A percentile compares a stretch with the other conserved stretches of the same genome.
These are phyloP conservation scores for Yamadazyma scolyti DNA, from an alignment of 805 yeast genomes.

Conservation along the genomic window DNA sequence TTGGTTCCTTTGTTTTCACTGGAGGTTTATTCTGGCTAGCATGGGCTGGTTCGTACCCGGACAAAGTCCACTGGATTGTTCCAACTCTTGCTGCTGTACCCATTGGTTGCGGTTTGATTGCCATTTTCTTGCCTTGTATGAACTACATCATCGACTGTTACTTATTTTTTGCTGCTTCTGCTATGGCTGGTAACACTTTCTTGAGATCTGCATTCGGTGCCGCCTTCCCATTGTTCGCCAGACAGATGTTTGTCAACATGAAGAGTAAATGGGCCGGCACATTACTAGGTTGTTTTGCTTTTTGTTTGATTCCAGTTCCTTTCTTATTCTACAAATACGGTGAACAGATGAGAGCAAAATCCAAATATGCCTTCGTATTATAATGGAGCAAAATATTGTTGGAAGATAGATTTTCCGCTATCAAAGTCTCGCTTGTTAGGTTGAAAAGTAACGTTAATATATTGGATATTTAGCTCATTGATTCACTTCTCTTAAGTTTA, in stretches of 20 bases:
- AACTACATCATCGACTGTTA: slow-evolving; percentile 60
- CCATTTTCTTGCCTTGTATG: slow-evolving; percentile 53
- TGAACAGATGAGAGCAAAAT: slow-evolving; percentile 16
- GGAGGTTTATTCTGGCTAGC: slow-evolving; percentile 79
- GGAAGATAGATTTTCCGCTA: too few relatives aligned
- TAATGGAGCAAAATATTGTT: too few relatives aligned
- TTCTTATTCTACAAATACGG: slow-evolving; percentile 50
- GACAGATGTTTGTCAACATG: slow-evolving; percentile 45
- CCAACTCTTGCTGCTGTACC: slow-evolving; percentile 41
- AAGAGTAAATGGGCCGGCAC: slow-evolving; percentile 53
- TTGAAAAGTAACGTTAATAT: background rate
- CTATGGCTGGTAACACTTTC: slow-evolving; percentile 56
- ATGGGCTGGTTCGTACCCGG: slow-evolving; percentile 77
- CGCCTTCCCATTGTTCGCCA: slow-evolving; percentile 55
- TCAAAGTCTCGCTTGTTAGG: too few relatives aligned
- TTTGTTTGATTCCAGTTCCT: slow-evolving; percentile 53
- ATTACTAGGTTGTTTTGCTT: slow-evolving; percentile 48
- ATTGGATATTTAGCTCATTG: slow-evolving; percentile 1
- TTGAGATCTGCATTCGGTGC: slow-evolving; percentile 55
- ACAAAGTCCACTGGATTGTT: slow-evolving; percentile 70
- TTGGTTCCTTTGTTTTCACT: slow-evolving; percentile 67
- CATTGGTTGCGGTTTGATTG: slow-evolving; percentile 43
- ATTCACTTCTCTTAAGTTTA: too few relatives aligned
- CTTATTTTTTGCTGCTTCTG: slow-evolving; percentile 52
- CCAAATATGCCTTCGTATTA: slow-evolving; percentile 1